Evolutionary conservation across 495 filamentous ascomycete species (phyloP), one percentile per base, ranked within the genome.

Genomic region (Annulohypoxylon bovei): DNA sequence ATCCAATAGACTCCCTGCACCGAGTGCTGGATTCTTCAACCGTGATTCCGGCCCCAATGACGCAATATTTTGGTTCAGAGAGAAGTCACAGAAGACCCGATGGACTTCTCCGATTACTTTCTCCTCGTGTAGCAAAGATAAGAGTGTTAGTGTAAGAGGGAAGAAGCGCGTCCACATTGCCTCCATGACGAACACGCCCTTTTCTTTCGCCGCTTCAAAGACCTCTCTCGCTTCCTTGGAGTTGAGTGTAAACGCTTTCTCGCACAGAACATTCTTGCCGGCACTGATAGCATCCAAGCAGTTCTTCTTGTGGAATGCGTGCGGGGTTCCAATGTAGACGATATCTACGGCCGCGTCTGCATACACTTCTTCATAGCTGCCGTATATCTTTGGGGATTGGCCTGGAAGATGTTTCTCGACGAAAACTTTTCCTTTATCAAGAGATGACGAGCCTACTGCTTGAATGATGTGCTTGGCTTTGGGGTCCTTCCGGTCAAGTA

Each of bases 81-180:
- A 63, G 55, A 80, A 84, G 77, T 93, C 91, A 14, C 89, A 88
- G 52, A 84, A 82, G 1, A 89, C 86, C 11, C 90, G 83, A 8
- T 86, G 77, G 9, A 93, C 85, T 57, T 88, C 84, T 6, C 91
- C 90, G 67, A 93, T 86, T 14, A 33, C 64, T 65, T 83, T 82
- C 0, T 88, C 86, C 6, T 81, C 77, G 55, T 83, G 80, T 59
- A 92, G 86, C 49, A 89, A 67, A 20, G 86, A 78, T 35, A 88
- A 77, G 5, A 93, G 71, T 61, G 89, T 81, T 14, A 84, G 77
- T 37, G 83, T 86, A 11, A 93, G 74, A 0, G 91, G 91, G 80
- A 92, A 91, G 76, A 88, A 92, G 4, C 91, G 82, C 50, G 90
- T 93, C 91, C 91, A 93, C 16, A 93, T 88, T 25, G 90, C 82